Percentiles rank a stretch among this genome's conserved stretches.
Conservation (phyloP, 805 yeast genomes). For the Myxozyma melibiosi region DNA sequence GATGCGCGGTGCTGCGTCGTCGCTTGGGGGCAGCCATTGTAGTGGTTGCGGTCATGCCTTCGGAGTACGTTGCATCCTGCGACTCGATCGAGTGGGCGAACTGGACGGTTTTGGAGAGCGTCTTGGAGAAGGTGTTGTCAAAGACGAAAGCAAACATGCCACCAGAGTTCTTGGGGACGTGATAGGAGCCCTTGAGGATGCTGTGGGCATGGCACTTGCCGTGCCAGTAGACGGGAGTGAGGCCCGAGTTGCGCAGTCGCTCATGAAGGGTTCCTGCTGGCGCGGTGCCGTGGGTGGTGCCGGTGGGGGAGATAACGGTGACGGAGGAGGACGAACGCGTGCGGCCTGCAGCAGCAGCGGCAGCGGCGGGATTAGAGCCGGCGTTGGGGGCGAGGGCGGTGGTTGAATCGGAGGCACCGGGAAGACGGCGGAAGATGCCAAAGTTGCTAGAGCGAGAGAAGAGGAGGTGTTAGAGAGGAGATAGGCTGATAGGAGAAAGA, state of each 20-base stretch:
- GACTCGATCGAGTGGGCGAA: constrained; percentile 47
- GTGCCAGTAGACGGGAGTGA: constrained; percentile 55
- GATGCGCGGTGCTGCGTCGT: constrained; percentile 17
- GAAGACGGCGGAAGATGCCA: constrained; percentile 28
- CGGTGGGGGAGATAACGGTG: constrained; percentile 9
- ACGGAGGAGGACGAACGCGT: constrained; percentile 20
- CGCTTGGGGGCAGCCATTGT: constrained; percentile 22
- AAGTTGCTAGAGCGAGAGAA: constrained; percentile 20
- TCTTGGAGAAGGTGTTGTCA: constrained; percentile 89
- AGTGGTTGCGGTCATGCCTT: constrained; percentile 20
- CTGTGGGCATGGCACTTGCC: constrained; percentile 64
- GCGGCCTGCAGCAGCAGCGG: neutral
- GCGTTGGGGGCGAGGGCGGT: neutral
- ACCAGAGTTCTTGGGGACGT: constrained; percentile 52
- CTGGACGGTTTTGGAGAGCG: constrained; percentile 75
- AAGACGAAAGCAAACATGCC: constrained; percentile 86
- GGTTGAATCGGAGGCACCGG: constrained; percentile 9
- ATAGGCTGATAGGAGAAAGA: neutral
- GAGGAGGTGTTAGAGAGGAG: neutral
- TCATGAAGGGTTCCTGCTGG: constrained; percentile 43
- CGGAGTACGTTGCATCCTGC: constrained; percentile 15
- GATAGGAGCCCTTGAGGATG: constrained; percentile 60
- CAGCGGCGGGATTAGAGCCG: neutral
- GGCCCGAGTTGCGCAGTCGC: constrained; percentile 56
- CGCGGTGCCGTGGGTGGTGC: constrained; percentile 9